Evolutionary conservation across 768 basidiomycete species (phyloP).

Genomic region (Phlebiopsis flavidoalba): DNA sequence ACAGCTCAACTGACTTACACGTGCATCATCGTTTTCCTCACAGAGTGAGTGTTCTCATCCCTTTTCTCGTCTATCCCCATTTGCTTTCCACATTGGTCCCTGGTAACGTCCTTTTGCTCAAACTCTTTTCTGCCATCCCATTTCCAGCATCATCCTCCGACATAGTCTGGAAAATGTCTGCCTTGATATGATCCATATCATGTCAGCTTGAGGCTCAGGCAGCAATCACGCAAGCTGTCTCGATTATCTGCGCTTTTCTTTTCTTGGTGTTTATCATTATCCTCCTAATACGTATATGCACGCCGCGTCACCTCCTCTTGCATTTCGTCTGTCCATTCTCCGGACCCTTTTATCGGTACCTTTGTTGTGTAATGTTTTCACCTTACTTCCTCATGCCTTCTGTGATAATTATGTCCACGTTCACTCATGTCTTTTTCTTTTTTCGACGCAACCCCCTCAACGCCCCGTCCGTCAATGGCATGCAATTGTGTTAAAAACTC

Average conservation of each 20-base stretch:
- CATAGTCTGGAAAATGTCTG: conserved; percentile 59
- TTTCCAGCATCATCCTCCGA: conserved; percentile 62
- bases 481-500: neutral
- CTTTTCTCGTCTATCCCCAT: conserved; percentile 14
- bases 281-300: conserved; percentile 5
- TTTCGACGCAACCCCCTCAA: conserved; percentile 13
- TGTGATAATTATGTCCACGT: conserved; percentile 22
- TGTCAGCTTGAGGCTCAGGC: neutral
- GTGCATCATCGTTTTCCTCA: conserved; percentile 13
- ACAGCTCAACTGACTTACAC: conserved; percentile 7
- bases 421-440: conserved; percentile 25
- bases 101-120: conserved; percentile 24
- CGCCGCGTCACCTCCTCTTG: conserved; percentile 9
- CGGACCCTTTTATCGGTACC: neutral
- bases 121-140: conserved; percentile 24
- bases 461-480: conserved; percentile 13
- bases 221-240: neutral
- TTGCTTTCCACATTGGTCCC: conserved; percentile 21
- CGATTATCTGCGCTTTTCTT: neutral
- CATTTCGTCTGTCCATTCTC: neutral
- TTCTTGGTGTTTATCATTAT: conserved; percentile 8
- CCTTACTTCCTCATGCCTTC: conserved; percentile 8
- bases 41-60: conserved; percentile 62
- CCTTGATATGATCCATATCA: conserved; percentile 44
- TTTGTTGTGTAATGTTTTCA: conserved; percentile 4